These are phyloP conservation scores for Meripilus lineatus DNA, from an alignment of 1,284 basidiomycete genomes.

Conservation along the genomic window DNA sequence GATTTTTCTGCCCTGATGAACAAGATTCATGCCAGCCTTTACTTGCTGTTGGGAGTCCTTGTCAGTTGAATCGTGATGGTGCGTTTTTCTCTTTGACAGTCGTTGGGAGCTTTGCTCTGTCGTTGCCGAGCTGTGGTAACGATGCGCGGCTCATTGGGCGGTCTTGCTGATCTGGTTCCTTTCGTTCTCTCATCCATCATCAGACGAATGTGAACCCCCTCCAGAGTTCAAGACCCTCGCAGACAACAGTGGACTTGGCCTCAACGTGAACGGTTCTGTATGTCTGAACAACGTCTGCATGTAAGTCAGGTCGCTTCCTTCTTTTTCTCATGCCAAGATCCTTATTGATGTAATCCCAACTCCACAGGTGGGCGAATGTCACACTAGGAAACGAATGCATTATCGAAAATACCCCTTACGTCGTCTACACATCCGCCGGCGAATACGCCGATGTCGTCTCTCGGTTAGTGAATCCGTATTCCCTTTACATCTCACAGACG, in stretches of 20 bases:
- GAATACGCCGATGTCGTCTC: constrained; percentile 77
- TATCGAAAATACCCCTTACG: constrained; percentile 76
- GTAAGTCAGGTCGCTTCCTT: constrained; percentile 39
- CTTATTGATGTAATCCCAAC: neutral
- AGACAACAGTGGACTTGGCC: constrained; percentile 50
- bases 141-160: too few relatives aligned
- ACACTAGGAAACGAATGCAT: constrained; percentile 61
- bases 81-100: constrained; percentile 16
- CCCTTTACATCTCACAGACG: constrained; percentile 2
- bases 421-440: constrained; percentile 47
- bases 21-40: constrained; percentile 63
- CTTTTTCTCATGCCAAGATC: neutral
- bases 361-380: constrained; percentile 66
- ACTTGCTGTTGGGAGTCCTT: constrained; percentile 58
- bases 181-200: neutral
- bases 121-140: too few relatives aligned
- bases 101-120: too few relatives aligned
- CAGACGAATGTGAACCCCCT: constrained; percentile 74
- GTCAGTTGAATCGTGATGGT: constrained; percentile 90
- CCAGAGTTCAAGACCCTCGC: constrained; percentile 59
- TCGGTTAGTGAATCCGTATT: constrained; percentile 44
- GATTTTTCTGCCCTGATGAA: constrained; percentile 83
- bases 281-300: constrained; percentile 80
- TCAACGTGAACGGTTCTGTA: constrained; percentile 77
- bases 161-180: neutral